A percentile compares a stretch with the other conserved stretches of the same genome.
Evolutionary conservation across 2,329 filamentous ascomycete species (phyloP).

Genomic region (Pezicula radicicola): DNA sequence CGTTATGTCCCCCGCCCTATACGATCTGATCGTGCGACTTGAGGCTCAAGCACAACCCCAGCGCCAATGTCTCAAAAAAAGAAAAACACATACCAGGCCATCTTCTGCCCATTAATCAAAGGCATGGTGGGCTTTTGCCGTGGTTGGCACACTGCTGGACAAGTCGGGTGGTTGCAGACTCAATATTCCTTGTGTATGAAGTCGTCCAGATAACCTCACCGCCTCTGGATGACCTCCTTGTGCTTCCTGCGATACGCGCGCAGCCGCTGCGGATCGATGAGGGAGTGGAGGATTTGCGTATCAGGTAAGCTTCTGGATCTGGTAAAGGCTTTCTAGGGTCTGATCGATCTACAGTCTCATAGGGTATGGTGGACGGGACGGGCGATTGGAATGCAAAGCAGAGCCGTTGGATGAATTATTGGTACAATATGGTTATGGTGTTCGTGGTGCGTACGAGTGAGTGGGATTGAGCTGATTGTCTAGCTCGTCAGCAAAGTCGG

Average conservation of each 20-base stretch:
- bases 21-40: not conserved
- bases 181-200: constrained; percentile 6
- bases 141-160: constrained; percentile 4
- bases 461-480: constrained; percentile 21
- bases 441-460: constrained; percentile 8
- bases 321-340: constrained; percentile 7
- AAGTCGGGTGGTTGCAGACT: constrained; percentile 13
- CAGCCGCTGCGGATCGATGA: constrained; percentile 4
- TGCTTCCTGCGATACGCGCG: not conserved
- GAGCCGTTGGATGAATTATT: constrained; percentile 4
- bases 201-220: constrained; percentile 19
- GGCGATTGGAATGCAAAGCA: constrained; percentile 5
- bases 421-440: constrained; percentile 1
- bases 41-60: constrained; percentile 10
- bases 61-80: constrained; percentile 4
- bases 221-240: not conserved
- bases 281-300: constrained; percentile 3
- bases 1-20: no score
- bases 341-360: constrained; percentile 10
- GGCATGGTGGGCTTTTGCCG: constrained; percentile 48
- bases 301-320: constrained; percentile 5
- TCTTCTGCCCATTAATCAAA: constrained; percentile 67
- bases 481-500: not conserved
- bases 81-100: constrained; percentile 61
- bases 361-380: constrained; percentile 6